Base-by-base conservation (phyloP, 2,329 filamentous ascomycete genomes). In the Trichoderma pleuroti region DNA sequence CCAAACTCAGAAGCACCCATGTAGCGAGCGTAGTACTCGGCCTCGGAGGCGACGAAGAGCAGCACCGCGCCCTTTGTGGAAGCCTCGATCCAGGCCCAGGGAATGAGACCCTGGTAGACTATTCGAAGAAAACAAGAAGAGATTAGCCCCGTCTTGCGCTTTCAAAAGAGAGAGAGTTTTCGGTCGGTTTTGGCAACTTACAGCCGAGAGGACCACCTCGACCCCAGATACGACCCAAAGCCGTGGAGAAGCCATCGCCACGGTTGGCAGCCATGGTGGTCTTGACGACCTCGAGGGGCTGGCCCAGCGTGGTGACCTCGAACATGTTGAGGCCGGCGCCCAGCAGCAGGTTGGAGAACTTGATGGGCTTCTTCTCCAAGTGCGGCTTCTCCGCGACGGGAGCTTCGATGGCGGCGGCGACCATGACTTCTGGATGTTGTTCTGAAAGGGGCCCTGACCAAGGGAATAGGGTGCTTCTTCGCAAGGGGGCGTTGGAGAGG, bases 61-160 rank as follows among this genome's bases (percentile, higher is more conserved):
- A 99, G 92, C 77, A 99, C 96, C 78, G 96, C 96, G 81, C 96
- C 96, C 86, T 99, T 99, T 85, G 96, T 98, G 80, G 95, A 98
- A 81, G 96, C 96, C 89, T 99, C 96, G 85, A 99, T 98, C 96
- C 96, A 99, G 83, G 96, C 96, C 95, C 95, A 98, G 74, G 96
- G 96, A 82, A 99, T 98, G 78, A 99, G 92, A 83, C 96, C 96
- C 87, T 99, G 96, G 88, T 98, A 99, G 87, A 98, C 95, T 98
- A 80, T 75, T 75, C 71, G 69, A 62, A 24, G 34, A 16, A 6
- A 69, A n/a, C n/a, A n/a, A 34, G 46, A 64, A 60, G 54, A 65
- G 24, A 28, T 71, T 60, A 62, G 62, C 34, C 65, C n/a, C 12
- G 18, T 21, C n/a, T 49, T 21, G 14, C 42, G 30, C 61, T 24